Base-by-base conservation (phyloP, 805 yeast genomes). In the Schizosaccharomyces pombe region DNA sequence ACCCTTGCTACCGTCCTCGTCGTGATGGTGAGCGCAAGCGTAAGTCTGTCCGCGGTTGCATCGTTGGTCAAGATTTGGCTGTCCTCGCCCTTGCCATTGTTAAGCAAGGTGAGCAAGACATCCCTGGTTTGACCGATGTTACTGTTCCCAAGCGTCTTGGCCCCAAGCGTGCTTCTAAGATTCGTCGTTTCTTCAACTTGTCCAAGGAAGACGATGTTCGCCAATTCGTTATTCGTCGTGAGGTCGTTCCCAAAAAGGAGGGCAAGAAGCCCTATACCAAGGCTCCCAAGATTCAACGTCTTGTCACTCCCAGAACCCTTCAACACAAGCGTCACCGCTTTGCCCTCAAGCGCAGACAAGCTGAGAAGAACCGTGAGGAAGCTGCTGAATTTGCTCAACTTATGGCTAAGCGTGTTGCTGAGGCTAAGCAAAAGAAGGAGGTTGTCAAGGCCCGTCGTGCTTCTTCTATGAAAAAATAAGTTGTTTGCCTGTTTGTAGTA, bases 141-240 rank as follows among this genome's bases (percentile, higher is more conserved):
- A 80, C 87, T 71, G 81, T 82, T 69, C 95, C 98, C 77, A 91
- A 89, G 82, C 87, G 97, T 80, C 82, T 91, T 71, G 98, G 98
- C 70, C 98, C 98, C 76, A 91, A 91, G 94, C 86, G 98, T 83
- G 98, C 98, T 70, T 89, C 86, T 93, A 76, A 89, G 89, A 91
- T 91, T 75, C 87, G 97, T 83, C 89, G 91, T 76, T 91, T 91
- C 94, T 91, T 85, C 71, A 97, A 96, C 77, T 82, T 85, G 68
- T 71, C 93, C 75, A 83, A 85, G 78, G 94, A 83, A 72, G 93
- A 83, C 68, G 94, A 84, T 68, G 89, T 83, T 63, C 79, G 84
- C 72, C 75, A 77, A 75, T 91, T 78, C 75, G 98, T 91, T 66
- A 80, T 91, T 70, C 91, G 97, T 80, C 87, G 98, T 77, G 95